Evolutionary conservation across 2,329 filamentous ascomycete species (phyloP).

Genomic region (Didymella sp.): DNA sequence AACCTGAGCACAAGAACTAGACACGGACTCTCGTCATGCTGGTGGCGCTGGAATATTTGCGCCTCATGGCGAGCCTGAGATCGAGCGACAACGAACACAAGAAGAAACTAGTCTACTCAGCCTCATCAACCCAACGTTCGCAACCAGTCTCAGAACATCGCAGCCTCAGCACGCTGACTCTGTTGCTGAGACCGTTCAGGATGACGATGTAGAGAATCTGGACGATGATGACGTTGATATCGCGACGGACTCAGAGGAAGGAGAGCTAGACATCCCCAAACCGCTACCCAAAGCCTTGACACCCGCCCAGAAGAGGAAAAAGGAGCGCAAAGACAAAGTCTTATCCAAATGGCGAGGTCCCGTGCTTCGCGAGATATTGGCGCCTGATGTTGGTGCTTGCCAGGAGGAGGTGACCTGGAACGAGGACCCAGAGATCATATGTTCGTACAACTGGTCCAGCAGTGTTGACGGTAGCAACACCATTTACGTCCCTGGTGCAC

Average conservation of each 20-base stretch:
- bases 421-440: constrained; percentile 35
- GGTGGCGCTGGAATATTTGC: not conserved
- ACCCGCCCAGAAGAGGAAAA: constrained; percentile 26
- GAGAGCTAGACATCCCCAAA: constrained; percentile 9
- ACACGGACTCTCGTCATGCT: not conserved
- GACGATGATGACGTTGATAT: constrained; percentile 13
- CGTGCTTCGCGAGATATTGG: constrained; percentile 24
- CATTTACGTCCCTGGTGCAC: constrained; percentile 40
- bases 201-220: not conserved
- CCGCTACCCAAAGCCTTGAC: constrained; percentile 18
- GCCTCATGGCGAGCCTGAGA: not conserved
- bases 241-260: constrained; percentile 17
- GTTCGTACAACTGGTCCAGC: constrained; percentile 41
- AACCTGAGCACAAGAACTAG: constrained; percentile 4
- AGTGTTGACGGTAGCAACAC: constrained; percentile 31
- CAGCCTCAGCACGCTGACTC: not conserved
- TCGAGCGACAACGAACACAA: constrained; percentile 12
- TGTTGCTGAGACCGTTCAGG: not conserved
- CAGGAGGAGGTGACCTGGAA: constrained; percentile 31
- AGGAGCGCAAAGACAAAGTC: constrained; percentile 20
- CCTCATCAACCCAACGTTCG: constrained; percentile 17
- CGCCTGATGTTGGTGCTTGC: constrained; percentile 21
- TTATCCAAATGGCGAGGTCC: constrained; percentile 28
- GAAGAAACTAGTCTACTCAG: constrained; percentile 16
- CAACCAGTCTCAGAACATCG: not conserved